Base-by-base conservation (phyloP, 2,329 filamentous ascomycete genomes). In the Cercospora sp. region DNA sequence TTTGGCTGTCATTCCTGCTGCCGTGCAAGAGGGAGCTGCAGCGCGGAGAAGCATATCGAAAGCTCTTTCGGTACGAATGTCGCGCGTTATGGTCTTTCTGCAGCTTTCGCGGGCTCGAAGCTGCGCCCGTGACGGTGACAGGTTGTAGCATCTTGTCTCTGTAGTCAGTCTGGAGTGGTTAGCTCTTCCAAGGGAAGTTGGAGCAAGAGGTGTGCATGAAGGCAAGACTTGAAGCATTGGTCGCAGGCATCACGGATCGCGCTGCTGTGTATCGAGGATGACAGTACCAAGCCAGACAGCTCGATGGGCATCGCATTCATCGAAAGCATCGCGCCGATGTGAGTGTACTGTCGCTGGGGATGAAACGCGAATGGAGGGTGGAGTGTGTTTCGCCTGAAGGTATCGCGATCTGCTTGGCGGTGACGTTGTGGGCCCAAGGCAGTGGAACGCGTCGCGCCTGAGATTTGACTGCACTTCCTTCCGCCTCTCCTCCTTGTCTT, bases 21-120 rank as follows among this genome's bases (percentile, higher is more conserved):
- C 48, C 48, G 16, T 55, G 23, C 53, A 16, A 30, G 33, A 48
- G 57, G 23, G 55, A 36, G 18, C 31, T 28, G 33, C 59, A 28
- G 36, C 26, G 39, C 10, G 59, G 20, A 48, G 23, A 45, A 9
- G 42, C 16, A 36, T 59, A 36, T 36, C 55, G 30, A 30, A 36
- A 36, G 55, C 30, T 31, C 12, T 36, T 33, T 31, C 55, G 55
- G n/a, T 31, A 59, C n/a, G 48, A 64, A 53, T 39, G 18, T 30
- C 51, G 62, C 31, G 33, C 53, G 33, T 9, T 16, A 28, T 53
- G 16, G 36, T 64, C 51, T 23, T 58, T 64, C 13, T 58, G 62
- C 28, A 64, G 62, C 33, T 59, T 58, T 30, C 51, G 62, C 18
- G 31, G 16, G 26, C 30, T 57, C 5, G 16, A 8, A 5, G 51